Base-by-base conservation (phyloP, 2,329 filamentous ascomycete species). In the Fusarium piperis region DNA sequence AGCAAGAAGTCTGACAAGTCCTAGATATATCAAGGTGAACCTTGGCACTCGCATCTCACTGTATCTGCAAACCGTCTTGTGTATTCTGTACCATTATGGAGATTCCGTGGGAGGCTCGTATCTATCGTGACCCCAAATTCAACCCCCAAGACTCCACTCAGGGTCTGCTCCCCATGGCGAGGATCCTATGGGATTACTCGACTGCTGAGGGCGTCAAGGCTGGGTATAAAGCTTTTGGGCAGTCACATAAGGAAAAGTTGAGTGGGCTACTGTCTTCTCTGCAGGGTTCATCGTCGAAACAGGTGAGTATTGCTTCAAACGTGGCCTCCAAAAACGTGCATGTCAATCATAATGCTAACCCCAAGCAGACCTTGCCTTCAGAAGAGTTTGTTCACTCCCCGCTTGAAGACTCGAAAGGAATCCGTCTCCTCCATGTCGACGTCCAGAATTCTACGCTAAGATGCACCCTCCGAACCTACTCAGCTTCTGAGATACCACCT, bases 201-300 rank as follows among this genome's bases (percentile, higher is more conserved):
- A 68, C 65, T 5, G 57, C 65, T 2, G 65, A 68, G 38, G 65
- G 65, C 1, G 63, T 67, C 9, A 68, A 62, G 28, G 65, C 63
- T 33, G 28, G 26, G 7, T n/a, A 67, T 41, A 62, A 58, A 58
- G 63, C 65, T 1, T 15, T 33, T 1, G 38, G 53, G 0, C 35
- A 67, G 23, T 52, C 63, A 0, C 46, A 52, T 1, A 61, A 68
- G 13, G 65, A 67, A 15, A 62, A 44, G 33, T 13, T 68, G 2
- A 39, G 3, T 35, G 41, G 36, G 0, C 36, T 67, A 1, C 5
- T 62, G 0, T 46, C 63, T 12, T 52, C 13, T 3, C 6, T 62
- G 0, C 55, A 61, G 33, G 63, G 30, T 0, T 62, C 56, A 10
- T 23, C 48, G 11, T 5, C n/a, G 8, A 28, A 30, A 9, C 15